Base-by-base conservation (phyloP, 495 filamentous ascomycete genomes). In the Paragyromitra xinjiangensis region DNA sequence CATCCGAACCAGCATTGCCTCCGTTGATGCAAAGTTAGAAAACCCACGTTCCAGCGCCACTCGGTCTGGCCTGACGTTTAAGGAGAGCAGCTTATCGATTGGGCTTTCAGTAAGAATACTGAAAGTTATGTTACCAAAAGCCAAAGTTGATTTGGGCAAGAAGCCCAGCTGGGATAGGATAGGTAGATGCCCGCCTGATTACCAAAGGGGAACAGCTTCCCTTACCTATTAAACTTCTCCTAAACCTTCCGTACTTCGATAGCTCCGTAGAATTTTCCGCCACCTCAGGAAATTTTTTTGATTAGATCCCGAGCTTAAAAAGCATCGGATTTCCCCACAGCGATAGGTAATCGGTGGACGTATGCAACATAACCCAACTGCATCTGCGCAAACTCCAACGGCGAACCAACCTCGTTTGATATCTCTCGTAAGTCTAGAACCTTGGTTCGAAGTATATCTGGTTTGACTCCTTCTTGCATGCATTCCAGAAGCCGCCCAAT, bases 381-480 rank as follows among this genome's bases (percentile, higher is more conserved):
- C 56, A 26, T 39, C 14, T 61, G 29, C 14, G 3, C 53, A 8
- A 56, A 56, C 53, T 7, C 53, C n/a, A 53, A 53, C 50, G 19
- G 14, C 53, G 16, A 39, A 4, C 29, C 29, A 39, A 61, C 56
- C 26, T 26, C 12, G 11, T 11, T 61, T 37, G 29, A 2, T 1
- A 59, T 8, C 50, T 53, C 50, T 53, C 19, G 19, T n/a, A 53
- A 53, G 19, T 4, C 50, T 12, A 59, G 34, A 16, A 14, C 3
- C 24, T 59, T 34, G 11, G 26, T 26, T 53, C 7, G n/a, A 22
- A 53, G 19, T 34, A 48, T 16, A 9, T 22, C 11, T 29, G 12
- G 19, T 59, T 37, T 59, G 37, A 16, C 56, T 61, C n/a, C 56
- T 59, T 59, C 56, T 34, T 61, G 37, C 4, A n/a, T 34, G 29